Conservation (phyloP, 306 rosid genomes). For the Nissolia schottii region DNA sequence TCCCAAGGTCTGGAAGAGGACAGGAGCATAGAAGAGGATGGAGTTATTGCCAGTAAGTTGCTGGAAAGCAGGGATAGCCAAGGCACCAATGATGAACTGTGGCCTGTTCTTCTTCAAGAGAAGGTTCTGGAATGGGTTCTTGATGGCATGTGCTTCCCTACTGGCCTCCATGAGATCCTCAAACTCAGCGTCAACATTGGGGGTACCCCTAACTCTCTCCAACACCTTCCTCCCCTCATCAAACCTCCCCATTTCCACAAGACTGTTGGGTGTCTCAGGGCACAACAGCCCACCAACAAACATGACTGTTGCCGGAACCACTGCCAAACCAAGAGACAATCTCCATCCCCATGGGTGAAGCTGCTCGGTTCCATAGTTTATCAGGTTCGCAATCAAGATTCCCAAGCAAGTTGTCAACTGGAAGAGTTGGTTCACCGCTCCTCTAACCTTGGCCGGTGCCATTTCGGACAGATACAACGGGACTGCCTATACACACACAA, state of each 20-base stretch:
- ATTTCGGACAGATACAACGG: conserved; percentile 89
- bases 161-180: conserved; percentile 72
- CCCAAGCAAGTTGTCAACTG: conserved; percentile 71
- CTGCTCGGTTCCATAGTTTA: conserved; percentile 57
- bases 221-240: conserved; percentile 65
- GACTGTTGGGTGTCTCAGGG: conserved; percentile 91
- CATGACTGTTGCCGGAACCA: conserved; percentile 73
- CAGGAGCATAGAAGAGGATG: conserved; percentile 84
- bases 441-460: conserved; percentile 80
- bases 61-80: conserved; percentile 83
- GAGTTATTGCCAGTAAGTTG: conserved; percentile 88
- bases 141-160: conserved; percentile 46
- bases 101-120: conserved; percentile 59
- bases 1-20: conserved; percentile 78
- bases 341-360: conserved; percentile 92
- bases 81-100: conserved; percentile 67
- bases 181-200: conserved; percentile 72
- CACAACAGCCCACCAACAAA: conserved; percentile 77
- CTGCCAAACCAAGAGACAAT: conserved; percentile 80
- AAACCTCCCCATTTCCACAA: conserved; percentile 70
- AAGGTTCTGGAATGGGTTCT: conserved; percentile 59
- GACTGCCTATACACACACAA: conserved; percentile 86
- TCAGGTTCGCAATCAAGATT: conserved; percentile 56
- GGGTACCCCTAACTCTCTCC: conserved; percentile 71
- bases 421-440: conserved; percentile 74